These are phyloP conservation scores for Tylopilus sp. DNA, from an alignment of 768 basidiomycete species.

Conservation along the genomic window DNA sequence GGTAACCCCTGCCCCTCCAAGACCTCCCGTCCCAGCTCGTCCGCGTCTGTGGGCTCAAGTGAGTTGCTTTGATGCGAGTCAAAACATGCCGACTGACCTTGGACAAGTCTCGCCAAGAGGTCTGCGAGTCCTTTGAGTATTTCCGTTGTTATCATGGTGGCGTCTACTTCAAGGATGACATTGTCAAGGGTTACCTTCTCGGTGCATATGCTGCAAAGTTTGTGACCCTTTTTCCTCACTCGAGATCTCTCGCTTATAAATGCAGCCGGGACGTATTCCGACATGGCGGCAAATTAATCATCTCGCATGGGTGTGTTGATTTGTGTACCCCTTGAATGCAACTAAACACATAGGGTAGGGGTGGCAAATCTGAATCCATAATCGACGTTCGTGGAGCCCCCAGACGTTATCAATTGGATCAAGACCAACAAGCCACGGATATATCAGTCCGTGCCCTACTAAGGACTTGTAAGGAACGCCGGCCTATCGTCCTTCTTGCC, in stretches of 20 bases:
- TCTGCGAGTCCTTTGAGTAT: slow-evolving; percentile 75
- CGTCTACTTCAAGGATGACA: slow-evolving; percentile 60
- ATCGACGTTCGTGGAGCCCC: slow-evolving; percentile 41
- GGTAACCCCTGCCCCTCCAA: background rate
- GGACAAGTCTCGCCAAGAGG: slow-evolving; percentile 72
- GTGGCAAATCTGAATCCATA: slow-evolving; percentile 64
- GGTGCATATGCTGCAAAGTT: slow-evolving; percentile 68
- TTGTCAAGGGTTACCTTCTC: slow-evolving; percentile 73
- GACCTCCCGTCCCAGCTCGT: slow-evolving; percentile 21
- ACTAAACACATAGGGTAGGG: slow-evolving; percentile 37
- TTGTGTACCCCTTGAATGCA: background rate
- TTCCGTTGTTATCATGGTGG: slow-evolving; percentile 73
- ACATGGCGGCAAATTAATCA: slow-evolving; percentile 63
- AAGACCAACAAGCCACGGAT: slow-evolving; percentile 66
- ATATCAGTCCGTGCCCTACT: slow-evolving; percentile 69
- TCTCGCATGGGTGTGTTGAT: slow-evolving; percentile 73
- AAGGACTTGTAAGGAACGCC: slow-evolving; percentile 47
- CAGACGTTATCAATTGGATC: slow-evolving; percentile 40
- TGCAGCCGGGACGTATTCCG: slow-evolving; percentile 66
- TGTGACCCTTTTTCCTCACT: slow-evolving; percentile 12
- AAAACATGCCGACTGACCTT: slow-evolving; percentile 1
- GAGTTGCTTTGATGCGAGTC: slow-evolving; percentile 7
- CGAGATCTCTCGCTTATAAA: slow-evolving; percentile 8
- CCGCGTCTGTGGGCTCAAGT: slow-evolving; percentile 49
- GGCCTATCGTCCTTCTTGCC: slow-evolving; percentile 66